These are phyloP conservation scores for Dactylellina leptospora DNA, from an alignment of 2,329 filamentous ascomycete genomes.

Conservation along the genomic window DNA sequence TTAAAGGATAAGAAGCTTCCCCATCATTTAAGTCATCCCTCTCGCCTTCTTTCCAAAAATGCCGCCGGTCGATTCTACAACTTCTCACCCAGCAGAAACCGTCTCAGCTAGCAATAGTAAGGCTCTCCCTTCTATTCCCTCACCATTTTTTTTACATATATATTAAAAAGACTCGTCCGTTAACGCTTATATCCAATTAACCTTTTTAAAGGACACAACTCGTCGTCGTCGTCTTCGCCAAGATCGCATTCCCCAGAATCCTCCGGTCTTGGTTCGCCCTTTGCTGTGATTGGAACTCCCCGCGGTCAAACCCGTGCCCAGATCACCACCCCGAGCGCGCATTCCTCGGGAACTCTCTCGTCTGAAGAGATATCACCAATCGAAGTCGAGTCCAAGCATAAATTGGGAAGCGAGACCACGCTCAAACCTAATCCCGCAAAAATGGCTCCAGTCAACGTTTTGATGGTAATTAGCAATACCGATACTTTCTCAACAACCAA, in stretches of 20 bases:
- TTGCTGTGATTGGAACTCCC: slow-evolving; percentile 53
- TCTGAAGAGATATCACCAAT: slow-evolving; percentile 53
- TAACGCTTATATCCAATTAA: neutral
- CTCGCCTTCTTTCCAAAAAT: slow-evolving; percentile 45
- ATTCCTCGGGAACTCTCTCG: slow-evolving; percentile 46
- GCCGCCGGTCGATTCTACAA: slow-evolving; percentile 51
- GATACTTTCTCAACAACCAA: neutral
- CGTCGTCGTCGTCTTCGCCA: slow-evolving; percentile 52
- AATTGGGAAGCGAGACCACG: slow-evolving; percentile 40
- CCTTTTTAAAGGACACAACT: slow-evolving; percentile 37
- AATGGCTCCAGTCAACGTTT: slow-evolving; percentile 68
- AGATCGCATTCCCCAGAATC: slow-evolving; percentile 53
- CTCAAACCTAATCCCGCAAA: slow-evolving; percentile 59
- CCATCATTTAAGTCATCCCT: slow-evolving; percentile 52
- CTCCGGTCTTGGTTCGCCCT: slow-evolving; percentile 48
- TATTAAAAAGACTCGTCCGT: neutral
- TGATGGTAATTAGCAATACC: slow-evolving; percentile 67
- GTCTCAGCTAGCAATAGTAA: slow-evolving; percentile 34
- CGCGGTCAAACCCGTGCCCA: slow-evolving; percentile 51
- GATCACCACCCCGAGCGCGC: slow-evolving; percentile 52
- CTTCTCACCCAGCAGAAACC: slow-evolving; percentile 26
- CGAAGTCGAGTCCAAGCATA: slow-evolving; percentile 50
- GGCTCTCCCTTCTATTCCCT: slow-evolving; percentile 4
- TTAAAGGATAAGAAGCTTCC: slow-evolving; percentile 51
- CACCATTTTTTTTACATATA: neutral